A percentile compares a stretch with the other conserved stretches of the same genome.
These are phyloP conservation scores for Ascochyta fabae DNA, from an alignment of 2,329 filamentous ascomycete species.

Conservation along the genomic window DNA sequence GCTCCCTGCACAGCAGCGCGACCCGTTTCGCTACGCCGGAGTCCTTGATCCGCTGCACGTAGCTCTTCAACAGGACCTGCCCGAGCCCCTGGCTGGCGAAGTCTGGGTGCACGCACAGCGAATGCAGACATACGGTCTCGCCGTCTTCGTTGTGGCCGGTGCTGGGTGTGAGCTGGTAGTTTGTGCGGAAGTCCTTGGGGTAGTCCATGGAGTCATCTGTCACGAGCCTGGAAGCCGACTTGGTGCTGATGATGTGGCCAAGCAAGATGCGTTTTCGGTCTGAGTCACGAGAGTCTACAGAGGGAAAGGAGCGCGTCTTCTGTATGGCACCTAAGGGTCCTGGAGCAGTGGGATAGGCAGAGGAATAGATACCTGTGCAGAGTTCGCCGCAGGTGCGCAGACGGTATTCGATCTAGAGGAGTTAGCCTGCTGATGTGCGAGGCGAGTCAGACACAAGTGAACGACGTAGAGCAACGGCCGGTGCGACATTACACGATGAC, in stretches of 20 bases:
- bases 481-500: neutral
- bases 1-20: constrained; percentile 77
- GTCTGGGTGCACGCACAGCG: constrained; percentile 77
- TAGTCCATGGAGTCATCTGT: constrained; percentile 79
- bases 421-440: neutral
- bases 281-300: constrained; percentile 66
- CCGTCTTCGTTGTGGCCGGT: constrained; percentile 76
- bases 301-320: constrained; percentile 62
- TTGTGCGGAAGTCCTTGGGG: constrained; percentile 69
- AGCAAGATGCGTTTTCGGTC: constrained; percentile 69
- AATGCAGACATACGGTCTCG: constrained; percentile 80
- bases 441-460: neutral
- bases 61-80: constrained; percentile 74
- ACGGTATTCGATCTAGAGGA: constrained; percentile 73
- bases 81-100: constrained; percentile 78
- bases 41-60: constrained; percentile 76
- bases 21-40: constrained; percentile 74
- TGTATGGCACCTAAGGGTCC: constrained; percentile 55
- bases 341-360: constrained; percentile 61
- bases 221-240: constrained; percentile 67
- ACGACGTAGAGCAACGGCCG: neutral
- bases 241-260: constrained; percentile 79
- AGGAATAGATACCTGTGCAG: constrained; percentile 80
- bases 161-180: constrained; percentile 39
- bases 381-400: constrained; percentile 77